Evolutionary conservation across 192 early-diverging fungal genomes (phyloP).

Genomic region (Podochytrium sp.): DNA sequence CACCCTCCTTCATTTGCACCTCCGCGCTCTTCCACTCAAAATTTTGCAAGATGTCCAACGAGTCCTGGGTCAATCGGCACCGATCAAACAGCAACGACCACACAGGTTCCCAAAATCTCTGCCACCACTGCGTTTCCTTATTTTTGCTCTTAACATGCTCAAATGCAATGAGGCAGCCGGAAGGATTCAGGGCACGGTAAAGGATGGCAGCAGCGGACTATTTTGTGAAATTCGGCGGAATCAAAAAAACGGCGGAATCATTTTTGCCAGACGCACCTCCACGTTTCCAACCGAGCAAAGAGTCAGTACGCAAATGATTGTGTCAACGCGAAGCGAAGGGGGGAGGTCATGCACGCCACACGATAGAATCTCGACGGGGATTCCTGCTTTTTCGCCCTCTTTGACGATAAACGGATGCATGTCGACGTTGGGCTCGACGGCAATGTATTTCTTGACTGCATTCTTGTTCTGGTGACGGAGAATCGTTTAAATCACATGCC

Average conservation of each 20-base stretch:
- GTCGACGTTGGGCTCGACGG: conserved; percentile 10
- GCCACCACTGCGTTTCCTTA: neutral
- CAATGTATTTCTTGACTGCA: conserved; percentile 11
- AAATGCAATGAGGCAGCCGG: neutral
- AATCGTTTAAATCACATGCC: neutral
- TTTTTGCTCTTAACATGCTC: conserved; percentile 22
- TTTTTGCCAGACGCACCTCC: too few species aligned
- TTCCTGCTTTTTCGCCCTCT: neutral
- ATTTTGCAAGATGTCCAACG: neutral
- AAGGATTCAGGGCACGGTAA: neutral
- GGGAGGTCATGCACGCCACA: neutral
- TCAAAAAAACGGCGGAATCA: too few species aligned
- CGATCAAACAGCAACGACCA: conserved; percentile 19
- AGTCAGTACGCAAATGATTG: conserved; percentile 13
- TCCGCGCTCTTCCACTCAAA: neutral
- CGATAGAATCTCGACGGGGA: conserved; percentile 3
- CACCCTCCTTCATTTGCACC: neutral
- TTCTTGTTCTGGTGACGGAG: neutral
- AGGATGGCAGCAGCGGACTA: neutral
- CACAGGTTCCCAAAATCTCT: conserved; percentile 19
- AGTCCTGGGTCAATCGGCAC: conserved; percentile 1
- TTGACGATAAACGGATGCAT: neutral
- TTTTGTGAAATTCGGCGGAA: too few species aligned
- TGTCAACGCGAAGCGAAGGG: neutral
- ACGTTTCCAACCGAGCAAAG: conserved; percentile 16